Base-by-base conservation (phyloP, 2,329 filamentous ascomycete genomes). In the Epichloe sp. region DNA sequence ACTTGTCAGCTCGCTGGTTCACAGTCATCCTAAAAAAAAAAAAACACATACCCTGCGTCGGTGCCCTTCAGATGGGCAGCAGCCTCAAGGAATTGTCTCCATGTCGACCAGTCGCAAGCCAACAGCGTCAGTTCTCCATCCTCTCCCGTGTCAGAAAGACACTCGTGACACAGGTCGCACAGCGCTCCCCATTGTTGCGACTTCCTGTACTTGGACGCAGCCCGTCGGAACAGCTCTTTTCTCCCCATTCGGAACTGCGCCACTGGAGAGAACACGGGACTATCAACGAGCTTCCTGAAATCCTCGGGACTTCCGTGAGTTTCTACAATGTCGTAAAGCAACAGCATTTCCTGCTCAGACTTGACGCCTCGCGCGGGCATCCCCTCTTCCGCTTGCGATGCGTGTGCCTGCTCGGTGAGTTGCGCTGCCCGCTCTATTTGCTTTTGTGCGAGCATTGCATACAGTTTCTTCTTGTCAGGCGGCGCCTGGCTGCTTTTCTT, bases 381-480 rank as follows among this genome's bases (percentile, higher is more conserved):
- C 36, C 55, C 52, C 4, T 60, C 56, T 11, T 53, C 55, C 12
- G 59, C 47, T 2, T 56, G 47, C 3, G 53, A 51, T 15, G 44
- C 50, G 23, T 58, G 53, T 36, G 57, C 58, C 62, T 71, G 66
- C 56, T 74, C 72, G 0, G 72, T 60, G 1, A 67, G 53, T 41
- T 73, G 71, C 1, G 73, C 73, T 3, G 74, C 75, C 47, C 72
- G 68, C 52, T 77, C 71, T 1, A 76, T 70, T 57, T 77, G 74
- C 59, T 74, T 75, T 17, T 72, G 59, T 0, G 75, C 71, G 15
- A 80, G 63, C 56, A 71, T 73, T 12, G 70, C 68, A 50, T 78
- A 80, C 0, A 80, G 63, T 53, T 72, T 74, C 52, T 67, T 71
- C 60, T 77, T 79, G 17, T 71, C 68, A 0, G 69, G 66, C 0